These are phyloP conservation scores for Xylaria grammica DNA, from an alignment of 495 filamentous ascomycete species.

Conservation along the genomic window DNA sequence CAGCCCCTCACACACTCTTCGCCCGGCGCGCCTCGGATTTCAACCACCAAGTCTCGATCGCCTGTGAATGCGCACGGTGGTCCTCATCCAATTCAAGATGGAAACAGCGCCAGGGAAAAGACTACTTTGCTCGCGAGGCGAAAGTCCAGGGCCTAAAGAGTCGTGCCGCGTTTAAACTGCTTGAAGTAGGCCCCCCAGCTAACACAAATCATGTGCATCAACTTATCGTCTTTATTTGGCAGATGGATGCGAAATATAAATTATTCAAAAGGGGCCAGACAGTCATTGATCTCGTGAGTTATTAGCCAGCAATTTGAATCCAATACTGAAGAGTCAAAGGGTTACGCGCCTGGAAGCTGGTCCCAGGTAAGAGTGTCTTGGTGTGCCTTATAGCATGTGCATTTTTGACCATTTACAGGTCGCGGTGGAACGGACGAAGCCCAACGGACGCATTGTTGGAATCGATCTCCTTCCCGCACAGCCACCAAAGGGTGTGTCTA, in stretches of 20 bases:
- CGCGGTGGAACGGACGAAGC: constrained; percentile 76
- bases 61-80: constrained; percentile 33
- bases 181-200: constrained; percentile 61
- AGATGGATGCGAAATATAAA: constrained; percentile 81
- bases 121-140: constrained; percentile 72
- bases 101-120: constrained; percentile 75
- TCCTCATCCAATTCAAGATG: constrained; percentile 78
- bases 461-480: constrained; percentile 92
- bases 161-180: constrained; percentile 89
- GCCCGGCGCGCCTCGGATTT: not conserved
- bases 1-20: constrained; percentile 11
- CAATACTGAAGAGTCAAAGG: constrained; percentile 53
- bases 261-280: constrained; percentile 81
- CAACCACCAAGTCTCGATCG: not conserved
- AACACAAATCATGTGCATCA: not conserved
- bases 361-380: constrained; percentile 67
- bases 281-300: constrained; percentile 80
- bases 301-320: not conserved
- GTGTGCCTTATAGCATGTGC: not conserved
- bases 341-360: constrained; percentile 94
- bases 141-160: constrained; percentile 79
- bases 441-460: constrained; percentile 79
- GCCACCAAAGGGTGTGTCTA: constrained; percentile 85
- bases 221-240: not conserved
- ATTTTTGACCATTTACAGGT: constrained; percentile 57